Evolutionary conservation across 2,329 filamentous ascomycete species (phyloP), one percentile per base, ranked within the genome.

Genomic region (Talaromyces sp.): DNA sequence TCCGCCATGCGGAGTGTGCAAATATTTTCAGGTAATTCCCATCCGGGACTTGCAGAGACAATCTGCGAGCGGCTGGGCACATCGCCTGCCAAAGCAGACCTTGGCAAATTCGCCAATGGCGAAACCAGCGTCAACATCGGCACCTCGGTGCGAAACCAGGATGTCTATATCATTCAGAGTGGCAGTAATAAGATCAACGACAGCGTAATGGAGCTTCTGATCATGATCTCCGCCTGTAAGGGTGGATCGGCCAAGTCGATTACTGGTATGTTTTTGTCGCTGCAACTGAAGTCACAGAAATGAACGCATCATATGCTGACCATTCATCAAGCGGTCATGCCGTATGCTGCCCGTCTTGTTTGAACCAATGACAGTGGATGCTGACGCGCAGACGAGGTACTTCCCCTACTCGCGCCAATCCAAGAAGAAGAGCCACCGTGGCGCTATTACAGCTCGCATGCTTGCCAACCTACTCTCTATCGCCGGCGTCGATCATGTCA

Each of bases 371-470:
- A 60, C 63, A 57, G 47, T 63, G 60, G 54, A 69, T 68, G 65
- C 73, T 76, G 68, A 75, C 70, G 55, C 70, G 54, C 54, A 55
- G 55, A 65, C 62, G 70, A 78, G 75, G 67, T 97, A 97, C 77
- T 99, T 97, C 69, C 94, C 94, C n/a, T 99, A 99, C 79, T 97
- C 91, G 64, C 90, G 94, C 57, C 94, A 99, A 75, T 97, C 93
- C 53, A 99, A 99, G 82, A 97, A 97, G 82, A 99, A 99, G 78
- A 91, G 91, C 51, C 93, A 97, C 70, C 86, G 94, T 61, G 94
- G 94, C 47, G 91, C 94, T 54, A 97, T 99, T 69, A 97, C 94
- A 8, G 94, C 94, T 50, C 87, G 93, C 63, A 96, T 99, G 91
- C 84, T 99, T 48, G 93, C 94, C 56, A 99, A 99, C 72, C 84